phyloP scores from a whole-genome alignment of 768 basidiomycete genomes.

The Tylopilus sp. region DNA sequence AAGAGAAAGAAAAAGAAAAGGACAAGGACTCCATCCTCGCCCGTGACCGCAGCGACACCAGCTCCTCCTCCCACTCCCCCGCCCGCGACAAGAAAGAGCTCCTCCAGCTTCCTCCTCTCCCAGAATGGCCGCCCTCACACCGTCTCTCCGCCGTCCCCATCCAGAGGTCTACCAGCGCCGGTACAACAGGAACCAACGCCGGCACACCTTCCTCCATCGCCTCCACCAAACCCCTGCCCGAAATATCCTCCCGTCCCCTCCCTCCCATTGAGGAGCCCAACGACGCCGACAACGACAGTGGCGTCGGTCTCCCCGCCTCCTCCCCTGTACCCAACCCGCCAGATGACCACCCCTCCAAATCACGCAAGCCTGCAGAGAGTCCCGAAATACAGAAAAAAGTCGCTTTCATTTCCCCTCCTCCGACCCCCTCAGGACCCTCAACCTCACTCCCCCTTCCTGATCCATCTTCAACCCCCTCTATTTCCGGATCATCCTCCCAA shows the following conservation, averaged over 20 bases:
- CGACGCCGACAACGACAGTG: constrained; percentile 33
- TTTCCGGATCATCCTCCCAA: constrained; percentile 29
- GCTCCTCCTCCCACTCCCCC: constrained; percentile 28
- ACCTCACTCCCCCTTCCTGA: constrained; percentile 51
- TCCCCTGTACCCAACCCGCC: constrained; percentile 24
- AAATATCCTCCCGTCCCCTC: constrained; percentile 49
- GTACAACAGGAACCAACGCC: constrained; percentile 32
- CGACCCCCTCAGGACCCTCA: constrained; percentile 53
- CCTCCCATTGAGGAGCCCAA: constrained; percentile 45
- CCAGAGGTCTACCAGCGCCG: constrained; percentile 26
- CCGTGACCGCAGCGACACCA: constrained; percentile 33
- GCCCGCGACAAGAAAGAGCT: constrained; percentile 58
- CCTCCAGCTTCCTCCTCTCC: constrained; percentile 54
- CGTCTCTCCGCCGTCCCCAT: constrained; percentile 20
- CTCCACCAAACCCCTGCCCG: constrained; percentile 70
- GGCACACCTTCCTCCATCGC: constrained; percentile 45
- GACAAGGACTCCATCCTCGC: constrained; percentile 26
- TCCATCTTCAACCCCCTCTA: constrained; percentile 35
- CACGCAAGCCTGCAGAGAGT: constrained; percentile 37
- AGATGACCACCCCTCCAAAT: constrained; percentile 29
- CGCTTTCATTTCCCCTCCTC: constrained; percentile 80
- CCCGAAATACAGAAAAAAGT: constrained; percentile 77
- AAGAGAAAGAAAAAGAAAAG: constrained; percentile 17
- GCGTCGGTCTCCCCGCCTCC: constrained; percentile 36
- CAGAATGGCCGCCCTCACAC: constrained; percentile 59